Evolutionary conservation across 495 filamentous ascomycete species (phyloP).

Genomic region (Aspergillus bertholletiae): DNA sequence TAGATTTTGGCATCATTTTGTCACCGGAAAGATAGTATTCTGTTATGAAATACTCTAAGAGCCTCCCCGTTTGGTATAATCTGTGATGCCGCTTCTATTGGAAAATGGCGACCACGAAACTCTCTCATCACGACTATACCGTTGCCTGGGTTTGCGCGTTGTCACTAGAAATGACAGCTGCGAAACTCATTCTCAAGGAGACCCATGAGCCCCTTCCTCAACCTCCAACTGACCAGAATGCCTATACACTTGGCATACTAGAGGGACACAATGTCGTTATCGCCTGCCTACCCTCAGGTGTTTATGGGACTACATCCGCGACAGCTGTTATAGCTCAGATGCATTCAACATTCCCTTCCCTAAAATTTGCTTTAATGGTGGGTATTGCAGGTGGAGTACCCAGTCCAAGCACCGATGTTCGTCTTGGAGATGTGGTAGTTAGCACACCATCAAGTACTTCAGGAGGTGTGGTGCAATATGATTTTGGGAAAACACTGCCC

Average conservation of each 20-base stretch:
- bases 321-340: not conserved
- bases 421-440: not conserved
- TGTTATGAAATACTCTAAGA: no score
- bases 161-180: slow-evolving; percentile 2
- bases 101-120: not conserved
- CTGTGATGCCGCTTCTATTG: no score
- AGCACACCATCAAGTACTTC: no score
- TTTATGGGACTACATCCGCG: not conserved
- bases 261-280: not conserved
- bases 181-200: not conserved
- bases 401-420: not conserved
- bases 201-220: not conserved
- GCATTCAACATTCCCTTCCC: not conserved
- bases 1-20: no score
- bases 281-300: not conserved
- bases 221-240: not conserved
- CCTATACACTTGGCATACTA: not conserved
- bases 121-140: not conserved
- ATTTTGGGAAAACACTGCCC: not conserved
- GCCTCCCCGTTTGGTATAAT: no score
- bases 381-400: not conserved
- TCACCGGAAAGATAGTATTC: no score
- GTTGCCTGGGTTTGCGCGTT: not conserved
- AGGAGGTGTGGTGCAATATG: no score
- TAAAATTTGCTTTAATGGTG: not conserved